Conservation (phyloP, 208 protist genomes). For the Crithidia thermophila region DNA sequence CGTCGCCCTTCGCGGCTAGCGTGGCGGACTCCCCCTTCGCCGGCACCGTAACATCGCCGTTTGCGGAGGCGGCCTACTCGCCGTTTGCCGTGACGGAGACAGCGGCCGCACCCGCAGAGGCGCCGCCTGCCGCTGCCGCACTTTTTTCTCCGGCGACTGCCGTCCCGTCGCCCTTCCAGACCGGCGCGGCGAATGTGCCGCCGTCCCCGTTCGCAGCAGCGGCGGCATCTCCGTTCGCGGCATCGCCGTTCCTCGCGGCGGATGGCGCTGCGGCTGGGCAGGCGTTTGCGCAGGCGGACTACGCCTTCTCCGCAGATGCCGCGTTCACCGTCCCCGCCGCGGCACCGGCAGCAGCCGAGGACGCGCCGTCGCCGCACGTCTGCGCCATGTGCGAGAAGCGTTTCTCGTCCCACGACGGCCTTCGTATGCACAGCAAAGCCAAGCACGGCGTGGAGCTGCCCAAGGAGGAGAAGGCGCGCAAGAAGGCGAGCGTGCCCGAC, state of each 20-base stretch:
- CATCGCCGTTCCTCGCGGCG: slow-evolving; percentile 18
- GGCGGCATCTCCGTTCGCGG: slow-evolving; percentile 13
- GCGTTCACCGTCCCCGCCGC: slow-evolving; percentile 9
- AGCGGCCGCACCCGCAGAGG: neutral
- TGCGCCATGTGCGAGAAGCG: slow-evolving; percentile 64
- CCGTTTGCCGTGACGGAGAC: slow-evolving; percentile 35
- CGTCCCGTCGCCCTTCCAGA: slow-evolving; percentile 41
- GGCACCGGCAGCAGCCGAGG: slow-evolving; percentile 15
- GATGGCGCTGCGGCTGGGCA: neutral
- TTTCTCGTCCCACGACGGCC: slow-evolving; percentile 63
- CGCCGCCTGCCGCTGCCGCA: neutral
- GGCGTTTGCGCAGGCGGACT: neutral
- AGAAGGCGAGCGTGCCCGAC: slow-evolving; percentile 16
- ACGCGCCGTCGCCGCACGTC: slow-evolving; percentile 34
- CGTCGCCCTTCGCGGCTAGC: slow-evolving; percentile 61
- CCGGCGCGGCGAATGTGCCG: slow-evolving; percentile 5
- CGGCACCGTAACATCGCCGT: slow-evolving; percentile 39
- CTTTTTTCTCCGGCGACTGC: slow-evolving; percentile 9
- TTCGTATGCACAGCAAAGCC: slow-evolving; percentile 83
- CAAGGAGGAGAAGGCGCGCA: slow-evolving; percentile 13
- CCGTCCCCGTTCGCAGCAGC: slow-evolving; percentile 44
- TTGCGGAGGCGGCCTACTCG: slow-evolving; percentile 36
- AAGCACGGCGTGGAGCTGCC: slow-evolving; percentile 76
- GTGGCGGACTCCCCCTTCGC: slow-evolving; percentile 34
- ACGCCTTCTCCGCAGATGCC: neutral